Evolutionary conservation across 495 filamentous ascomycete species (phyloP), one percentile per base, ranked within the genome.

Genomic region (Xylaria grammica): DNA sequence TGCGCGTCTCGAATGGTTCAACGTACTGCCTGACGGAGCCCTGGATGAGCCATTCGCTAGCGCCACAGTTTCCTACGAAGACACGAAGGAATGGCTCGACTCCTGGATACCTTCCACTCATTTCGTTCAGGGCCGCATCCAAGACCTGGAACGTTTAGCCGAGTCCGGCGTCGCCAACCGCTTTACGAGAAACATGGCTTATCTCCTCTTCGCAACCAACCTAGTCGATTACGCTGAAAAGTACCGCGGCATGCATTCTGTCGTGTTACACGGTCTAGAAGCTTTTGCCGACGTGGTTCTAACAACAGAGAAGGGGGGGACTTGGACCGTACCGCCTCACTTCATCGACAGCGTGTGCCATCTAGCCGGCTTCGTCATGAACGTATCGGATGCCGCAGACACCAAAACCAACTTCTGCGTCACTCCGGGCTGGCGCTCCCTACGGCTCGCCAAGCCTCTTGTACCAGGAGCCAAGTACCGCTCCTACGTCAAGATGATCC

Each of bases 341-440:
- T 89, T 81, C 78, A 87, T 88, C 50, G 87, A 89, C 71, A 85
- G 82, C 44, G 65, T 81, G 34, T 73, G 72, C 15, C 80, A 85
- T 59, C 64, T 86, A 7, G 81, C 84, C n/a, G 88, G 88, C 7
- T 89, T 90, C 70, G 82, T 85, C 30, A 84, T 90, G 78, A 90
- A 90, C 64, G 86, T 81, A 8, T 87, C 83, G 61, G 87, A 88
- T 69, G 77, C 76, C 15, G 79, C 81, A 4, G 83, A 89, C 52
- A 67, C 70, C 4, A 65, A 66, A 38, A 58, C 4, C 22, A 6
- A 72, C 59, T 75, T 74, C 65, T 81, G 62, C 52, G 67, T 81
- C 10, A 80, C 77, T 0, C 77, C 74, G 2, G 79, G 80, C 0
- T 81, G 76, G 69, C 20, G 53, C 0, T 60, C 53, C 0, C 66